Evolutionary conservation across 2,329 filamentous ascomycete genomes (phyloP), one percentile per base, ranked within the genome.

Genomic region (Xylariaceae sp.): DNA sequence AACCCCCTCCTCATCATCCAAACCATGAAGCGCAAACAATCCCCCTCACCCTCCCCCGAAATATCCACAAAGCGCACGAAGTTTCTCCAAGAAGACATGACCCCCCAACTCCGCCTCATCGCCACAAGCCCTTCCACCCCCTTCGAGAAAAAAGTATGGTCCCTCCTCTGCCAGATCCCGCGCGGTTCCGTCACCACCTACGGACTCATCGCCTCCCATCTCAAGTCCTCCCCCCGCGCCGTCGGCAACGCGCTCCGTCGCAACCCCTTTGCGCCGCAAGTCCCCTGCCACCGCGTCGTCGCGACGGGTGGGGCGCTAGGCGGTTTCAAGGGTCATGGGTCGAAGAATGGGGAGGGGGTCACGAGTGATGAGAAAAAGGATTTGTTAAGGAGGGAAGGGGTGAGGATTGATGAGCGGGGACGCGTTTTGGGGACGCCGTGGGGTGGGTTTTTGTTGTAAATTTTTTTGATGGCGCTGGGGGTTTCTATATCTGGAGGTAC

Each of bases 251-350:
- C 71, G 1, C 78, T 95, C 69, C 82, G 88, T 15, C 78, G 81
- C 8, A 96, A 96, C 71, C 90, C 90, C 0, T 95, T 93, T 68
- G 90, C 91, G 11, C 90, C 91, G 0, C 81, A 84, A 39, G 70
- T 72, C 3, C 91, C 90, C 1, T 95, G 90, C 62, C 90, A 95
- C 73, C 82, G 91, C 8, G 88, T 93, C 18, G 82, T 95, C 51
- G 88, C 89, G 4, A 87, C 85, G 47, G 87, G 86, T 55, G 87
- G 89, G 10, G 78, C 80, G n/a, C 73, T 91, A 18, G 88, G 88
- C 48, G 87, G 88, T 0, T 90, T 89, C 76, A 85, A 86, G 73
- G 88, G 88, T 2, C 80, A 83, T 64, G 86, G 84, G 78, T 80
- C 84, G 2, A 79, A 79, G 57, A 78, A 82, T 44, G 86, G 84